These are phyloP conservation scores for Salicornia ramosissima DNA, from an alignment of 148 eudicot genomes.

Conservation along the genomic window DNA sequence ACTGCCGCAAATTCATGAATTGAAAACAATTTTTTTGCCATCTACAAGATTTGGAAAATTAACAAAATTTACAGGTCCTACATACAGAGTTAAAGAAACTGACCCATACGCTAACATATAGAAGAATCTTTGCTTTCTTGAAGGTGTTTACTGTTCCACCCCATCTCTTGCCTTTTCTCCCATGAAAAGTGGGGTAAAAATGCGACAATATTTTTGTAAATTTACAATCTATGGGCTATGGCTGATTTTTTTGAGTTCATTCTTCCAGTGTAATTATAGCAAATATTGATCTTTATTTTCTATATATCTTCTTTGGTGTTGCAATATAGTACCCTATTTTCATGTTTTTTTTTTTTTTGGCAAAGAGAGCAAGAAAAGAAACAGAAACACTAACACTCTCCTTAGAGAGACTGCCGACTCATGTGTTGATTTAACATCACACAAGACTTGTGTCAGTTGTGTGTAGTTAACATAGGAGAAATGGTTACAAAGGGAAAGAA, in stretches of 20 bases:
- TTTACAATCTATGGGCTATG: conserved; percentile 20
- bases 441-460: too few relatives aligned
- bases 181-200: neutral
- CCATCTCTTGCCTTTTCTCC: neutral
- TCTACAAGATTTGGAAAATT: conserved; percentile 12
- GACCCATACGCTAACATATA: conserved; percentile 24
- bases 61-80: conserved; percentile 18
- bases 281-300: neutral
- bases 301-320: neutral
- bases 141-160: neutral
- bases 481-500: too few relatives aligned
- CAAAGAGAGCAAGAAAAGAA: too few relatives aligned
- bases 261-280: conserved; percentile 21
- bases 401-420: too few relatives aligned
- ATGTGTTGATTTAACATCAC: too few relatives aligned
- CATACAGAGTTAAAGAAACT: conserved; percentile 6
- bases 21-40: conserved; percentile 24
- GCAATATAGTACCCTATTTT: too few relatives aligned
- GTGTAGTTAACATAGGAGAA: too few relatives aligned
- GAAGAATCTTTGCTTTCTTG: neutral
- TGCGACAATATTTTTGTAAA: conserved; percentile 14
- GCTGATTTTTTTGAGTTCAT: conserved; percentile 31
- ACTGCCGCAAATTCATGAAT: conserved; percentile 80
- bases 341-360: too few relatives aligned
- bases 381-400: too few relatives aligned